phyloP scores from a whole-genome alignment of 345 rosid species.

The Gossypium longicalyx region DNA sequence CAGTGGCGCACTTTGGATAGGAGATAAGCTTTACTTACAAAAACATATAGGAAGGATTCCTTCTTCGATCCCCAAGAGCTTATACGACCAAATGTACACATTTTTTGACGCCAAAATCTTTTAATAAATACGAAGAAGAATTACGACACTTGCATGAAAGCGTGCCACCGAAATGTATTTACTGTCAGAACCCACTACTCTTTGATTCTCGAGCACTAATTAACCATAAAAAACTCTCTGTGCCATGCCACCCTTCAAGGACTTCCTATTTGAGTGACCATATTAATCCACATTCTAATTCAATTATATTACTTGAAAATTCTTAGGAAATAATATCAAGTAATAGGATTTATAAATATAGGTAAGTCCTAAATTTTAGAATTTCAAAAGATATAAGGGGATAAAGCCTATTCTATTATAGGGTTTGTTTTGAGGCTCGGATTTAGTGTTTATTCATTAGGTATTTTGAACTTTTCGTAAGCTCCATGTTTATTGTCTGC shows the following conservation, averaged over 20 bases:
- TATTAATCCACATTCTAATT: too few relatives aligned
- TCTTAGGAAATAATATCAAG: too few relatives aligned
- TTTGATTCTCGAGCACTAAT: not conserved
- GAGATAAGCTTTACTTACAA: not conserved
- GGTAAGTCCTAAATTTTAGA: too few relatives aligned
- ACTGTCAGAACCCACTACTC: slow-evolving; percentile 15
- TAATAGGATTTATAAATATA: too few relatives aligned
- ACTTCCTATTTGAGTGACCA: not conserved
- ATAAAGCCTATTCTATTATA: too few relatives aligned
- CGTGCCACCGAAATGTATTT: not conserved
- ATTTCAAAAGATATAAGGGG: too few relatives aligned
- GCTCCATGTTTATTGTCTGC: too few relatives aligned
- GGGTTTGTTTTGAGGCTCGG: too few relatives aligned
- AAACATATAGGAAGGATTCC: not conserved
- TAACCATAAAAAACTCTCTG: not conserved
- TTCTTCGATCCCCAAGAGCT: not conserved
- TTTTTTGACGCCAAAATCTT: not conserved
- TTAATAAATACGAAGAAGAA: not conserved
- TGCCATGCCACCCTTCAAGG: not conserved
- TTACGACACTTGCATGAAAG: not conserved
- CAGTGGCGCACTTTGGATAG: slow-evolving; percentile 19
- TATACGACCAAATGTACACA: not conserved
- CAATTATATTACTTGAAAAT: too few relatives aligned
- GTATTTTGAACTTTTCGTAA: too few relatives aligned
- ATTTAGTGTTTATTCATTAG: too few relatives aligned